Conservation (phyloP, 2,329 filamentous ascomycete genomes). For the Zasmidium citrigriseum region DNA sequence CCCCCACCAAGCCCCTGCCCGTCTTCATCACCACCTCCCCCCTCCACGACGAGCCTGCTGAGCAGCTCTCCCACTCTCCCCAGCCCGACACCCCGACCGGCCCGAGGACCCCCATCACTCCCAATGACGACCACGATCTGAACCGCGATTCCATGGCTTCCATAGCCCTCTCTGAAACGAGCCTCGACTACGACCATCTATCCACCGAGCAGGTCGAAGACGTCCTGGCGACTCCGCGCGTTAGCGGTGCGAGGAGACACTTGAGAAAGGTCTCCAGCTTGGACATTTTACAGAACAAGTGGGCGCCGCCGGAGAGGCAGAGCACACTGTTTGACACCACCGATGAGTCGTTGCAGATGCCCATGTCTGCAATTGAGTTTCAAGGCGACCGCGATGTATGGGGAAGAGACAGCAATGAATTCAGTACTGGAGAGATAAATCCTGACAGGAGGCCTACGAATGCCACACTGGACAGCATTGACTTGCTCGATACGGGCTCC, state of each 20-base stretch:
- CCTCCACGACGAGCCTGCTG: conserved; percentile 21
- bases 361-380: conserved; percentile 25
- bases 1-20: conserved; percentile 11
- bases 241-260: conserved; percentile 26
- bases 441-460: conserved; percentile 12
- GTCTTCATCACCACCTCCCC: conserved; percentile 23
- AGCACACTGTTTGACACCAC: conserved; percentile 34
- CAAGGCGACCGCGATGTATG: conserved; percentile 17
- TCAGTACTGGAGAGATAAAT: conserved; percentile 4
- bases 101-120: conserved; percentile 13
- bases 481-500: conserved; percentile 17
- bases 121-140: conserved; percentile 21
- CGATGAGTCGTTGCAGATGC: conserved; percentile 23
- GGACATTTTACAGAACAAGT: conserved; percentile 35
- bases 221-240: conserved; percentile 33
- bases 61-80: conserved; percentile 18
- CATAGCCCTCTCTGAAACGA: conserved; percentile 32
- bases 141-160: conserved; percentile 33
- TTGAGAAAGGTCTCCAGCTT: conserved; percentile 33
- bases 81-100: conserved; percentile 19
- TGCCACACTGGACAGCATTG: conserved; percentile 19
- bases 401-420: conserved; percentile 13
- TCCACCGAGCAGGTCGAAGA: conserved; percentile 32
- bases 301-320: conserved; percentile 25
- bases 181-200: conserved; percentile 35